phyloP scores from a whole-genome alignment of 768 basidiomycete genomes.

The Rhizopogon salebrosus region DNA sequence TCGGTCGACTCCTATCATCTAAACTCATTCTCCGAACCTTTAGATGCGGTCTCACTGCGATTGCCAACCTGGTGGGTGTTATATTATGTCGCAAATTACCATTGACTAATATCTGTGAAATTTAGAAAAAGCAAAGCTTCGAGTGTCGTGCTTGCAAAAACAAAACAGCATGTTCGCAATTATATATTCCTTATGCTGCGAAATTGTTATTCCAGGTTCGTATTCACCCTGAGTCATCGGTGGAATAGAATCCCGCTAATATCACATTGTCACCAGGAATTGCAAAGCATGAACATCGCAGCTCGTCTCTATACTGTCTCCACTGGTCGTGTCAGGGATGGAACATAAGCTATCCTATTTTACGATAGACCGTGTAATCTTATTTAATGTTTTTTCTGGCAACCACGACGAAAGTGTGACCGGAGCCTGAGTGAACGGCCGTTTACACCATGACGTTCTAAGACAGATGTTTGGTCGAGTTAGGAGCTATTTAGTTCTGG shows the following conservation, averaged over 20 bases:
- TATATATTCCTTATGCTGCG: slow-evolving; percentile 94
- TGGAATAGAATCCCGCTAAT: slow-evolving; percentile 1
- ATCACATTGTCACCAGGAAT: slow-evolving; percentile 45
- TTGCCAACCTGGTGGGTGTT: slow-evolving; percentile 84
- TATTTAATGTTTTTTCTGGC: neutral
- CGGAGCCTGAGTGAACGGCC: neutral
- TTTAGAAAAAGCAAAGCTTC: slow-evolving; percentile 96
- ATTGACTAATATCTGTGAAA: slow-evolving; percentile 5
- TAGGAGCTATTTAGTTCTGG: too few relatives aligned
- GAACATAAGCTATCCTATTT: neutral
- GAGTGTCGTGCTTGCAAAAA: slow-evolving; percentile 98
- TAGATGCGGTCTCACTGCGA: slow-evolving; percentile 93
- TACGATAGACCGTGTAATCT: slow-evolving; percentile 29
- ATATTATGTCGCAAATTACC: neutral
- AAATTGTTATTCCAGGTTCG: slow-evolving; percentile 91
- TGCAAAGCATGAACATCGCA: slow-evolving; percentile 95
- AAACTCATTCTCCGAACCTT: slow-evolving; percentile 6
- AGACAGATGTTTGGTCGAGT: too few relatives aligned
- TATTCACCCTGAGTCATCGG: slow-evolving; percentile 1
- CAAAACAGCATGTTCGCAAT: slow-evolving; percentile 89
- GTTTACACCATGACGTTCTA: too few relatives aligned
- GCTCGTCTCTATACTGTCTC: slow-evolving; percentile 83
- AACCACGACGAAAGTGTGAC: neutral
- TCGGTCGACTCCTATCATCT: neutral
- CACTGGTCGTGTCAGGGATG: slow-evolving; percentile 78